Conservation (phyloP, 1,139 yeast species). For the Lodderomyces jiufengensis region DNA sequence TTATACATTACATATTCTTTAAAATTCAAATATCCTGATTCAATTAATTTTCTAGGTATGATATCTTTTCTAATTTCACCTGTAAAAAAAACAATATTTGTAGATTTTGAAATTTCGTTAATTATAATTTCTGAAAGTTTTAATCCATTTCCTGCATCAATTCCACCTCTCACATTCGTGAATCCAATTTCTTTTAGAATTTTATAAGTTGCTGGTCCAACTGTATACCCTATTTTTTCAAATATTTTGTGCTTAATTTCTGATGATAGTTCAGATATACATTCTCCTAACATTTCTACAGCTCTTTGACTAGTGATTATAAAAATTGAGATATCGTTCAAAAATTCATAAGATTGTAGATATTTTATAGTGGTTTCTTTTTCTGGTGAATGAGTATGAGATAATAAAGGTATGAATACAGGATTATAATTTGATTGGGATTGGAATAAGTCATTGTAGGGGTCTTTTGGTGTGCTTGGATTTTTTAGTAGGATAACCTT, state of each 20-base stretch:
- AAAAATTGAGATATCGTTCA: slow-evolving; percentile 30
- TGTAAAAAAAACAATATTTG: slow-evolving; percentile 65
- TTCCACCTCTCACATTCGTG: slow-evolving; percentile 65
- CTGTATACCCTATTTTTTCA: slow-evolving; percentile 67
- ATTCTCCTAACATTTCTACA: slow-evolving; percentile 67
- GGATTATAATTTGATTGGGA: slow-evolving; percentile 30
- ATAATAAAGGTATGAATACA: slow-evolving; percentile 64
- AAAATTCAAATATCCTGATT: slow-evolving; percentile 40
- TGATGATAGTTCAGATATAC: slow-evolving; percentile 27
- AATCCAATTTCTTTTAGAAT: slow-evolving; percentile 67
- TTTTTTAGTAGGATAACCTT: slow-evolving; percentile 55
- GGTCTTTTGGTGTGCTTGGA: slow-evolving; percentile 62
- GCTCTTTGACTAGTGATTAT: slow-evolving; percentile 93
- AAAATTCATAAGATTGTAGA: slow-evolving; percentile 41
- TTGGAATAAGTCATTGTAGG: slow-evolving; percentile 46
- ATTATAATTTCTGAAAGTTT: slow-evolving; percentile 64
- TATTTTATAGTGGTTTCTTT: slow-evolving; percentile 38
- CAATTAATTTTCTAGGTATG: slow-evolving; percentile 59
- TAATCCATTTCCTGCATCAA: slow-evolving; percentile 77
- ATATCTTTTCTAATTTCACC: slow-evolving; percentile 84
- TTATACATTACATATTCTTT: slow-evolving; percentile 66
- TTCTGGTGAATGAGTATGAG: slow-evolving; percentile 47
- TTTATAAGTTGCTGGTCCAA: slow-evolving; percentile 83
- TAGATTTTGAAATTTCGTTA: slow-evolving; percentile 16
- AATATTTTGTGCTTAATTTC: slow-evolving; percentile 25